Base-by-base conservation (phyloP, 257 asterid species). In the Plantago elongata region DNA sequence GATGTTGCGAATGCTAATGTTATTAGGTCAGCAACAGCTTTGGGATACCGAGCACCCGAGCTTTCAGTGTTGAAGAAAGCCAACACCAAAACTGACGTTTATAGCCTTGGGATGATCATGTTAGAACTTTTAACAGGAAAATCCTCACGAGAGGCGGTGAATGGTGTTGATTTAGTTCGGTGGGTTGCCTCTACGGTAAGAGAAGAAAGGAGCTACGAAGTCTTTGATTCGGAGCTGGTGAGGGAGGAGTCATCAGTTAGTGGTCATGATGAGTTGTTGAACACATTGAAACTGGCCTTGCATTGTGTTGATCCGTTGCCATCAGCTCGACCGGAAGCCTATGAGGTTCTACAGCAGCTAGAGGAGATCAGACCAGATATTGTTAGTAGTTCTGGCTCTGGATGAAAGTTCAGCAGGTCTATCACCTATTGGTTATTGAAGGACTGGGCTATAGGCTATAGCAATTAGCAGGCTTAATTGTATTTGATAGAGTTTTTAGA, bases 181-280 rank as follows among this genome's bases (percentile, higher is more conserved):
- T 89, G 99, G 99, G 97, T 89, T 47, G 96, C 99, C 5, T 92
- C 99, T 7, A 82, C 78, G 1, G 97, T 92, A 70, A 86, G 86
- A 57, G 91, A 89, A 63, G 99, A 92, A 71, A 89, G 99, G 99
- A 92, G 96, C 1, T 89, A 92, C 42, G 99, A 89, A 59, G 95
- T 89, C 11, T 92, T 89, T 18, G 97, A 92, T 55, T 56, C 84
- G 78, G 99, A 92, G 72, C 66, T 92, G 68, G 86, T 92, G 95
- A 84, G 85, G 81, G 96, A 89, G 57, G 96, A 29, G 13, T 54
- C 95, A 0, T 74, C 95, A 0, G 86, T 78, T 0, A 78, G 82
- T 10, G 96, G 99, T 34, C 40, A 34, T 9, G 97, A 89, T 56
- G 99, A 89, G 72, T 42, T 92, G 68, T 57, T 86, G 79, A 85